Percentiles rank a stretch among this genome's conserved stretches.
Evolutionary conservation across 208 protist species (phyloP).

Genomic region (Leishmania tropica): DNA sequence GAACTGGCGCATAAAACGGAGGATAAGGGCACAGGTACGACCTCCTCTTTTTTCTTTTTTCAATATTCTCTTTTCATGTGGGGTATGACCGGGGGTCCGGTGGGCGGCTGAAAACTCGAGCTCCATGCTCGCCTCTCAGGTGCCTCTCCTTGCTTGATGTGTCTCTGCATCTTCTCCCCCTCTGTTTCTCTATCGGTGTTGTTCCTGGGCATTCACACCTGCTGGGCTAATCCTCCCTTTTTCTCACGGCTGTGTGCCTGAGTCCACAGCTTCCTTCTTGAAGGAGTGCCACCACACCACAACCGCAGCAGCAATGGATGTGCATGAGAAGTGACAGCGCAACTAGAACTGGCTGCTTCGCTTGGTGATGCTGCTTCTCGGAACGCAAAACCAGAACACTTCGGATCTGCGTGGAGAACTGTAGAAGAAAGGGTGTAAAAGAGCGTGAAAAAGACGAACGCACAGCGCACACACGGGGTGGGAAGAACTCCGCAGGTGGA

Average conservation of each 20-base stretch:
- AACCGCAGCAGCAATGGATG: not conserved
- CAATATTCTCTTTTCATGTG: slow-evolving; percentile 1
- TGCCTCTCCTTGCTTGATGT: not conserved
- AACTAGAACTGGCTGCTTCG: not conserved
- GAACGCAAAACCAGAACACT: not conserved
- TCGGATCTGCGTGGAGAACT: not conserved
- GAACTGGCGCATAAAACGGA: not conserved
- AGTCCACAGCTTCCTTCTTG: not conserved
- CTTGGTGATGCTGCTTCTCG: not conserved
- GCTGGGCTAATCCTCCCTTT: too few relatives aligned
- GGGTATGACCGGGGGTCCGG: not conserved
- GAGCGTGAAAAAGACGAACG: not conserved
- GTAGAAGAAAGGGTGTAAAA: not conserved
- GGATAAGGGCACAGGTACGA: not conserved
- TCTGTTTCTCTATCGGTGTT: not conserved
- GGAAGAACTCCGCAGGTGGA: not conserved
- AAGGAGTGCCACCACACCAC: not conserved
- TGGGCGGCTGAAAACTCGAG: not conserved
- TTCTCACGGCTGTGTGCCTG: not conserved
- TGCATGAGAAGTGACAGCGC: too few relatives aligned
- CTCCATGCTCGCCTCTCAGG: not conserved
- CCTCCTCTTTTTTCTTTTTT: slow-evolving; percentile 3
- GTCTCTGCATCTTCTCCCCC: not conserved
- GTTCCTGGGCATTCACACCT: not conserved
- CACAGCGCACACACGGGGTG: not conserved